Evolutionary conservation across 108 stramenopile genomes (phyloP).

Genomic region (Epithemia pelagica): DNA sequence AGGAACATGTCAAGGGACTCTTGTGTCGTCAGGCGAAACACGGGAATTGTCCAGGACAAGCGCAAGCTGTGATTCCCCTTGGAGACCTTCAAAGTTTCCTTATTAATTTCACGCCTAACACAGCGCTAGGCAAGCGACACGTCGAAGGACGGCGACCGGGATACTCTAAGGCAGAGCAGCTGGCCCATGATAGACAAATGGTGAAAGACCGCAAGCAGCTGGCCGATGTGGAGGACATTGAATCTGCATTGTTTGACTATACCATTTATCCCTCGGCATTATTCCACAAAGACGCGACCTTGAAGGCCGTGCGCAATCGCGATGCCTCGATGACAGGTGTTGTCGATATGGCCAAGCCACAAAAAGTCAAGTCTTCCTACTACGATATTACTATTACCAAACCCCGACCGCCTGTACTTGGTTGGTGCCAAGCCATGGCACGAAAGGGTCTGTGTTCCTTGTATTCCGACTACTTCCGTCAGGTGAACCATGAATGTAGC

Average conservation of each 20-base stretch:
- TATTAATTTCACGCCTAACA: constrained; percentile 84
- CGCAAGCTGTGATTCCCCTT: constrained; percentile 79
- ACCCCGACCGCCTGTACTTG: constrained; percentile 56
- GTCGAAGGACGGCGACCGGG: constrained; percentile 65
- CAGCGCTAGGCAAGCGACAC: constrained; percentile 82
- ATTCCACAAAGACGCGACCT: constrained; percentile 82
- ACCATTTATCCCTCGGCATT: constrained; percentile 82
- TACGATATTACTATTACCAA: constrained; percentile 87
- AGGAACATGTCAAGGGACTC: constrained; percentile 60
- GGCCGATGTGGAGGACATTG: constrained; percentile 83
- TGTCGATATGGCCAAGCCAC: constrained; percentile 48
- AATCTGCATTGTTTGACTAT: constrained; percentile 83
- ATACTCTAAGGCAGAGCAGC: constrained; percentile 62
- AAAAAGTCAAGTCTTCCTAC: constrained; percentile 70
- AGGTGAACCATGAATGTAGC: constrained; percentile 55
- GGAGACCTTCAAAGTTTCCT: constrained; percentile 79
- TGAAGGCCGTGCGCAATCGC: constrained; percentile 73
- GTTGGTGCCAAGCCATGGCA: constrained; percentile 83
- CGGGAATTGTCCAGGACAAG: constrained; percentile 43
- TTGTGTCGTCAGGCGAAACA: constrained; percentile 41
- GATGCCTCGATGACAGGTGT: constrained; percentile 52
- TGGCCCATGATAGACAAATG: constrained; percentile 55
- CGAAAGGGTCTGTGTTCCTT: constrained; percentile 74
- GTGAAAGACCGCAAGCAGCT: constrained; percentile 81
- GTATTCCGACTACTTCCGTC: constrained; percentile 78